These are phyloP conservation scores for Pleurotus eryngii DNA, from an alignment of 768 basidiomycete species.

Conservation along the genomic window DNA sequence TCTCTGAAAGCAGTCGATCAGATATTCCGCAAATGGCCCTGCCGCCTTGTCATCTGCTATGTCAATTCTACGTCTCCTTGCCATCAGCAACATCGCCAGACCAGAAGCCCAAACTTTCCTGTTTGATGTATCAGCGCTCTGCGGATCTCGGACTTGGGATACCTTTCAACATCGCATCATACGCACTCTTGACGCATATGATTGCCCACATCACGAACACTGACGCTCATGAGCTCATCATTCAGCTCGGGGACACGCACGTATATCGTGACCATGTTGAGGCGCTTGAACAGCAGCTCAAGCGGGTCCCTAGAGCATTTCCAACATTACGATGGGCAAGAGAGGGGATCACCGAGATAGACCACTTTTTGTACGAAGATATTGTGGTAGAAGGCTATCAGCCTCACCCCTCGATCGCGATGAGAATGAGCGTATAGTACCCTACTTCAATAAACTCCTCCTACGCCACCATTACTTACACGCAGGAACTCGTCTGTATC, in stretches of 20 bases:
- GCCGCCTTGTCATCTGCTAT: constrained; percentile 98
- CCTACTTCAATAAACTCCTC: neutral
- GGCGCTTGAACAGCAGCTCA: constrained; percentile 79
- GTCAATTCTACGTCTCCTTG: constrained; percentile 97
- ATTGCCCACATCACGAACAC: constrained; percentile 90
- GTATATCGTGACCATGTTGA: constrained; percentile 92
- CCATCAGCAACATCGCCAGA: constrained; percentile 46
- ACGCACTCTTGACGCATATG: constrained; percentile 96
- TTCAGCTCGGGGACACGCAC: constrained; percentile 97
- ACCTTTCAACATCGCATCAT: constrained; percentile 99
- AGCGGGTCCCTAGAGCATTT: constrained; percentile 75
- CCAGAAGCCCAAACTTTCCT: constrained; percentile 74
- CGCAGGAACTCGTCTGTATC: too few relatives aligned
- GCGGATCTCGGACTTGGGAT: constrained; percentile 97
- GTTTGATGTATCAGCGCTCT: constrained; percentile 96
- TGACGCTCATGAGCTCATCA: constrained; percentile 83
- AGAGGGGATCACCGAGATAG: constrained; percentile 63
- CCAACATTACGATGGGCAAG: constrained; percentile 77
- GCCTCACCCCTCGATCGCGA: constrained; percentile 77
- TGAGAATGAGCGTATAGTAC: constrained; percentile 91
- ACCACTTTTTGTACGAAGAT: constrained; percentile 78
- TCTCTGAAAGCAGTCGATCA: constrained; percentile 25
- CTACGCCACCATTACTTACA: neutral
- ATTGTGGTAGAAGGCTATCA: constrained; percentile 85
- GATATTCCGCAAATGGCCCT: constrained; percentile 95